Conservation (phyloP, 2,329 filamentous ascomycete genomes). For the Purpureocillium lavendulum region DNA sequence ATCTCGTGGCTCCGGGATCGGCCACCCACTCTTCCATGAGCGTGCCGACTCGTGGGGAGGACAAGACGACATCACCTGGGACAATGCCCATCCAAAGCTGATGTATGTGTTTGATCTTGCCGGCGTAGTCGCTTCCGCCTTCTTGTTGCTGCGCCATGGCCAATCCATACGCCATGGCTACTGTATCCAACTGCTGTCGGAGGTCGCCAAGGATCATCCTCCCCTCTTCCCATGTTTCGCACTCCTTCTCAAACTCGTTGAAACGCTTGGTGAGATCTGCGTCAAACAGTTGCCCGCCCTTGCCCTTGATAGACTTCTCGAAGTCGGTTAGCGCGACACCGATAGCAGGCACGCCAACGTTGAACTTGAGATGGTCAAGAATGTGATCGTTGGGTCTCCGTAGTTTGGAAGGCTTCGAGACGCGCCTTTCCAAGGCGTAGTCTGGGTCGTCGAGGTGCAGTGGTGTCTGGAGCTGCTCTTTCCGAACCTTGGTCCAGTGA, state of each 20-base stretch:
- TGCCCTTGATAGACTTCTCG: constrained; percentile 9
- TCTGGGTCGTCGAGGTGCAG: constrained; percentile 24
- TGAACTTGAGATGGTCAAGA: constrained; percentile 54
- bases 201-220: constrained; percentile 24
- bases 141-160: constrained; percentile 4
- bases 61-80: constrained; percentile 18
- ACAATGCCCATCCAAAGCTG: constrained; percentile 33
- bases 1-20: constrained; percentile 24
- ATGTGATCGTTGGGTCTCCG: constrained; percentile 36
- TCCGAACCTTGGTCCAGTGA: constrained; percentile 30
- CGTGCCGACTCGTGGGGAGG: constrained; percentile 14
- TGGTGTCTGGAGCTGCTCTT: constrained; percentile 7
- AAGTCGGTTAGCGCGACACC: constrained; percentile 26
- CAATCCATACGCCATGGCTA: constrained; percentile 26
- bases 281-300: constrained; percentile 2
- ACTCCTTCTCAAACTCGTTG: constrained; percentile 23
- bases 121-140: constrained; percentile 9
- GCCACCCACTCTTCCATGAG: constrained; percentile 18
- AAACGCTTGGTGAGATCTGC: constrained; percentile 12
- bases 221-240: constrained; percentile 16
- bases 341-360: constrained; percentile 35
- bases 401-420: constrained; percentile 1
- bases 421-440: constrained; percentile 31
- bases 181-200: constrained; percentile 18
- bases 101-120: constrained; percentile 26